A percentile compares a stretch with the other conserved stretches of the same genome.
Conservation (phyloP, 176 grass and related monocot species). For the Oryza brachyantha region DNA sequence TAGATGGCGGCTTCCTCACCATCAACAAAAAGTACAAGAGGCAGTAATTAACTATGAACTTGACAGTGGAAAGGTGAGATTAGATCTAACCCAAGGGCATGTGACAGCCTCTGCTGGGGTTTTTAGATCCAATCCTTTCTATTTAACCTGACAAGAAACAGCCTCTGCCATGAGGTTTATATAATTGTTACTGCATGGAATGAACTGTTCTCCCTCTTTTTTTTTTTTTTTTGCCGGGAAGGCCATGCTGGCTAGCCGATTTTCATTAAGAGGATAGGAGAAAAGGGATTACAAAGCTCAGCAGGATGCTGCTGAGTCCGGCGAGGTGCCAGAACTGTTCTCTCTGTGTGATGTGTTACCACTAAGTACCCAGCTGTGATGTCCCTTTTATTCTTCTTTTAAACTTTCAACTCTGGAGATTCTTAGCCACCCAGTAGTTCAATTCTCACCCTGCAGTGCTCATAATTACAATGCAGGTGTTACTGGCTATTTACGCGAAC, state of each 20-base stretch:
- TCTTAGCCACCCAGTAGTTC: slow-evolving; percentile 33
- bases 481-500: slow-evolving; percentile 9
- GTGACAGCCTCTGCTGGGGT: slow-evolving; percentile 39
- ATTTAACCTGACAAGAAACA: slow-evolving; percentile 48
- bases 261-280: too few species aligned
- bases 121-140: slow-evolving; percentile 51
- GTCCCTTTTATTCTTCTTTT: slow-evolving; percentile 40
- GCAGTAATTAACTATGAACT: slow-evolving; percentile 33
- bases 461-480: slow-evolving; percentile 31
- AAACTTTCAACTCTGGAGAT: slow-evolving; percentile 33
- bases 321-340: too few species aligned
- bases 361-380: slow-evolving; percentile 42
- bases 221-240: too few species aligned
- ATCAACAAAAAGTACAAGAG: slow-evolving; percentile 47
- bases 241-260: too few species aligned
- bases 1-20: slow-evolving; percentile 31
- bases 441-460: slow-evolving; percentile 40
- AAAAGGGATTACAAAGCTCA: too few species aligned
- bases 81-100: slow-evolving; percentile 57
- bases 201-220: too few species aligned
- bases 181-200: slow-evolving; percentile 56
- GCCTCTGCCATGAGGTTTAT: slow-evolving; percentile 40
- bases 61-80: slow-evolving; percentile 52
- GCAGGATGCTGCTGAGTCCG: too few species aligned
- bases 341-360: slow-evolving; percentile 46